A percentile compares a stretch with the other conserved stretches of the same genome.
These are phyloP conservation scores for Vigna unguiculata DNA, from an alignment of 306 rosid species.

Conservation along the genomic window DNA sequence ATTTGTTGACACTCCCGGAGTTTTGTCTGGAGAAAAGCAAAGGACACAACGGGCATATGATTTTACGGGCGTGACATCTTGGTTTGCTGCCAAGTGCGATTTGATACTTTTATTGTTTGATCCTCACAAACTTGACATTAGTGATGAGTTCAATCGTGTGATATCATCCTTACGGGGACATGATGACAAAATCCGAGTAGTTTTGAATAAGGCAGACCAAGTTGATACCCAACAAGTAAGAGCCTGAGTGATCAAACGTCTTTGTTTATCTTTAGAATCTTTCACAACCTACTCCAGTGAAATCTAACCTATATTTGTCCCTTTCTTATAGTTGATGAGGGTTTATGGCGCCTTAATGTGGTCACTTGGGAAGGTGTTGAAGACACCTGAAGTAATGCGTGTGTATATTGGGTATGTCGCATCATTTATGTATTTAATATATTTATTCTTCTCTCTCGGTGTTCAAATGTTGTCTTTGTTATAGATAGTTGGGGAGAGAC, in stretches of 20 bases:
- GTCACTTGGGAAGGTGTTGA: slow-evolving; percentile 95
- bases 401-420: slow-evolving; percentile 87
- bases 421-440: neutral
- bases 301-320: slow-evolving; percentile 28
- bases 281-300: neutral
- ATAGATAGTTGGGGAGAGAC: slow-evolving; percentile 27
- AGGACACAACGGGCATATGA: slow-evolving; percentile 89
- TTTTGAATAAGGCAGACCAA: slow-evolving; percentile 94
- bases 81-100: slow-evolving; percentile 97
- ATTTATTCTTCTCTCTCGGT: neutral
- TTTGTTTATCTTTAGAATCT: slow-evolving; percentile 27
- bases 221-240: slow-evolving; percentile 88
- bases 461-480: slow-evolving; percentile 11
- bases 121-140: slow-evolving; percentile 94
- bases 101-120: slow-evolving; percentile 84
- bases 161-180: slow-evolving; percentile 88
- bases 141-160: slow-evolving; percentile 95
- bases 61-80: slow-evolving; percentile 89
- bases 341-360: slow-evolving; percentile 98
- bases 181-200: slow-evolving; percentile 92
- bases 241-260: slow-evolving; percentile 16
- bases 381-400: slow-evolving; percentile 93
- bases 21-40: slow-evolving; percentile 94
- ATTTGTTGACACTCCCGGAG: slow-evolving; percentile 96
- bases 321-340: slow-evolving; percentile 78